A percentile compares a stretch with the other conserved stretches of the same genome.
Conservation (phyloP, 2,329 filamentous ascomycete genomes). For the Talaromyces atroroseus region DNA sequence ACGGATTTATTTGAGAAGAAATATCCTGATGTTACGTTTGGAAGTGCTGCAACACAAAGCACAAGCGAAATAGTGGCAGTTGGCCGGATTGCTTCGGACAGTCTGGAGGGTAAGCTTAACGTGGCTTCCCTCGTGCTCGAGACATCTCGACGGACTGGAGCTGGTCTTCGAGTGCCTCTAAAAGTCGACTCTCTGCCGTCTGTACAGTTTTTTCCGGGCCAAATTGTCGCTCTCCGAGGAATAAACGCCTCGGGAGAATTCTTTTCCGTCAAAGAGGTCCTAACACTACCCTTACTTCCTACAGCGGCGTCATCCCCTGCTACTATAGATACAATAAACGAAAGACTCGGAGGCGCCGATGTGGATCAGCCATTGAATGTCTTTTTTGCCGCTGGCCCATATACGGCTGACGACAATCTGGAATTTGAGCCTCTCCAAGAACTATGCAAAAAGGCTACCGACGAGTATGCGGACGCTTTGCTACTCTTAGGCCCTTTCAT, state of each 20-base stretch:
- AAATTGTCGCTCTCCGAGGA: conserved; percentile 81
- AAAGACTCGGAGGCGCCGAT: conserved; percentile 61
- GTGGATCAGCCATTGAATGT: conserved; percentile 65
- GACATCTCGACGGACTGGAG: conserved; percentile 76
- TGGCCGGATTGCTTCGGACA: conserved; percentile 85
- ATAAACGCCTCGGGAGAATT: conserved; percentile 80
- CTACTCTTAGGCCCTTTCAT: conserved; percentile 83
- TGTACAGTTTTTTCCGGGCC: conserved; percentile 88
- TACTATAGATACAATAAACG: conserved; percentile 62
- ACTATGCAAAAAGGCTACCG: conserved; percentile 70
- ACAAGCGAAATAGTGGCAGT: conserved; percentile 85
- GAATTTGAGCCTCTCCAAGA: conserved; percentile 82
- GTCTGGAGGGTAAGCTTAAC: conserved; percentile 77
- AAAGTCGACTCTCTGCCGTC: conserved; percentile 63
- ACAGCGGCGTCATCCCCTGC: conserved; percentile 64
- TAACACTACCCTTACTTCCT: conserved; percentile 68
- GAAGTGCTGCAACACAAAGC: conserved; percentile 77
- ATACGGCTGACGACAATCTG: conserved; percentile 86
- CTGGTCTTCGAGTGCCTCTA: conserved; percentile 73
- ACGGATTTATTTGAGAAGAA: conserved; percentile 65
- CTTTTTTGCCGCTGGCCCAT: conserved; percentile 77
- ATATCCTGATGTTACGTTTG: conserved; percentile 75
- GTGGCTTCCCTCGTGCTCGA: conserved; percentile 80
- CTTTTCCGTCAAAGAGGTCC: conserved; percentile 72
- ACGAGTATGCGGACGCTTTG: conserved; percentile 69